phyloP scores from a whole-genome alignment of 2,329 filamentous ascomycete genomes.

The Scedosporium aurantiacum region DNA sequence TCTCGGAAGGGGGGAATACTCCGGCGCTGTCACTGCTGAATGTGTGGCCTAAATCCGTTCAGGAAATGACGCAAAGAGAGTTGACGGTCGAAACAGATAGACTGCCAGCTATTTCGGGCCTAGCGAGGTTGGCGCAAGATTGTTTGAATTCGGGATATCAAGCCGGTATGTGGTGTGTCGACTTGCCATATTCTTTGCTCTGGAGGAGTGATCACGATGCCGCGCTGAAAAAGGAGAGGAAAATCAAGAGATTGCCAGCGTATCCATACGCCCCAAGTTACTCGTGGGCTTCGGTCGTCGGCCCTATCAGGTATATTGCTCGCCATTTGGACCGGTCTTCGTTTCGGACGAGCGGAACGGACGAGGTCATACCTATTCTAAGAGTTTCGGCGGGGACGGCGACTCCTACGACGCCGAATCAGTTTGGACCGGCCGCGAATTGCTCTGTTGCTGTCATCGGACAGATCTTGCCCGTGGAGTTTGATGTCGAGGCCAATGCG shows the following conservation, averaged over 20 bases:
- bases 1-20: neutral
- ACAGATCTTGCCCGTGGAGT: neutral
- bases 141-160: conserved; percentile 4
- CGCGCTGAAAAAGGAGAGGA: neutral
- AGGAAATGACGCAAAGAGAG: neutral
- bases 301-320: neutral
- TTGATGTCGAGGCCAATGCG: neutral
- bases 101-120: conserved; percentile 10
- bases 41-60: neutral
- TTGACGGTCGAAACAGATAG: conserved; percentile 8
- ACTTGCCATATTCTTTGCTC: conserved; percentile 8
- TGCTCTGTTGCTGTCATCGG: neutral
- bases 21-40: neutral
- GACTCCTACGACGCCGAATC: neutral
- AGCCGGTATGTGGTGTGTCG: conserved; percentile 9
- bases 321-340: neutral
- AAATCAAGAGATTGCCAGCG: neutral
- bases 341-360: neutral
- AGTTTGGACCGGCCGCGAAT: neutral
- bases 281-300: conserved; percentile 11
- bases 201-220: conserved; percentile 4
- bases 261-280: conserved; percentile 6
- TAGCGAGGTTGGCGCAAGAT: conserved; percentile 7
- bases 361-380: neutral
- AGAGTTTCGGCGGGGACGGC: neutral